Evolutionary conservation across 495 filamentous ascomycete species (phyloP).

Genomic region (Talaromyces trachyspermus): DNA sequence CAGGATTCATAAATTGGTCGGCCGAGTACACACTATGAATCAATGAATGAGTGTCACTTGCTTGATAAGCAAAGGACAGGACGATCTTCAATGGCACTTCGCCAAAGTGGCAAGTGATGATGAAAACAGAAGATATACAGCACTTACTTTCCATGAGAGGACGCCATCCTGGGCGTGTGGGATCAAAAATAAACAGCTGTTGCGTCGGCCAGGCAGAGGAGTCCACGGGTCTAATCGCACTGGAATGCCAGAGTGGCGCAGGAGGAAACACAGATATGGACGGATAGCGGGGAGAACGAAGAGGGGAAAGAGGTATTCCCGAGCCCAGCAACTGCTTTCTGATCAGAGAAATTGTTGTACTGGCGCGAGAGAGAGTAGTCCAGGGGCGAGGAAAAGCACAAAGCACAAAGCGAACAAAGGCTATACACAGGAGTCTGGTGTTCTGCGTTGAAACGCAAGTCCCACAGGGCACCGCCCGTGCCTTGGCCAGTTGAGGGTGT

Average conservation of each 20-base stretch:
- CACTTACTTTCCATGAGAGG: conserved; percentile 38
- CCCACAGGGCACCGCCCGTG: conserved; percentile 5
- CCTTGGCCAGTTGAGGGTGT: not conserved
- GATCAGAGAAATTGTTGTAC: not conserved
- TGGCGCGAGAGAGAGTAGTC: no score
- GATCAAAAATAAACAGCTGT: not conserved
- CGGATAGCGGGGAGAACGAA: not conserved
- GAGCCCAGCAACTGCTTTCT: not conserved
- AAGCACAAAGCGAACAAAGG: not conserved
- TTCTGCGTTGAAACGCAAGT: conserved; percentile 3
- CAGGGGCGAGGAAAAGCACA: not conserved
- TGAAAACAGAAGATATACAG: no score
- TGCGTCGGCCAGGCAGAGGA: not conserved
- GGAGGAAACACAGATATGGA: not conserved
- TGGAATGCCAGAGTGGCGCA: conserved; percentile 1
- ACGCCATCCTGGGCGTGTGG: conserved; percentile 14
- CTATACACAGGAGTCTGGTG: no score
- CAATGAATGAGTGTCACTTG: not conserved
- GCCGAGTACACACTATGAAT: conserved; percentile 51
- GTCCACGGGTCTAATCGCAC: conserved; percentile 1
- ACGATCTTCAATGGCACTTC: no score
- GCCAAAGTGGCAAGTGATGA: no score
- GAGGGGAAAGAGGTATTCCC: conserved; percentile 1
- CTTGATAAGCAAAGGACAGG: not conserved
- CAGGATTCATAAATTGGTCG: conserved; percentile 91